phyloP scores from a whole-genome alignment of 129 eudicot genomes.

The Pulicaria dysenterica region DNA sequence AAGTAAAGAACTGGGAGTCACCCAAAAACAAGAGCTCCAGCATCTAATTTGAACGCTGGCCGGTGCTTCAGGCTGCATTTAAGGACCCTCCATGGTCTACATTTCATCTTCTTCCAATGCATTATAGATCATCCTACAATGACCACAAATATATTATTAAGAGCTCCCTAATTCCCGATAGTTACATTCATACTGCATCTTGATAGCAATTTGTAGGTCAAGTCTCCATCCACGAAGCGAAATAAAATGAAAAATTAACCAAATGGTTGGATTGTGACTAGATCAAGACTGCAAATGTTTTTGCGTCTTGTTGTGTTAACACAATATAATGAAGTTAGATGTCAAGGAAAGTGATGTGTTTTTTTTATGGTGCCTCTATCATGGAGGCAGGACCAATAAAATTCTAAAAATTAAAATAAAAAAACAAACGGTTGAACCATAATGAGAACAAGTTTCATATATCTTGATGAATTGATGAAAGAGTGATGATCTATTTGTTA shows the following conservation, averaged over 20 bases:
- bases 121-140: constrained; percentile 67
- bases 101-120: constrained; percentile 77
- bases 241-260: too few species aligned
- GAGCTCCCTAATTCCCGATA: too few species aligned
- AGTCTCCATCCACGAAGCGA: neutral
- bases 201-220: neutral
- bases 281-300: too few species aligned
- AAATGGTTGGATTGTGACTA: too few species aligned
- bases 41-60: neutral
- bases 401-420: neutral
- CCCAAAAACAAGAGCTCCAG: neutral
- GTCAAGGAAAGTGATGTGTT: too few species aligned
- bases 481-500: neutral
- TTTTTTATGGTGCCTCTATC: neutral
- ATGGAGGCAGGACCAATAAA: neutral
- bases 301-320: too few species aligned
- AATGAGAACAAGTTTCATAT: neutral
- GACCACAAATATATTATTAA: neutral
- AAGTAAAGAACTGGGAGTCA: constrained; percentile 3
- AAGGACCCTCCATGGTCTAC: constrained; percentile 4
- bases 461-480: neutral
- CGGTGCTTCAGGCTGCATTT: constrained; percentile 10
- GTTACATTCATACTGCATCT: neutral
- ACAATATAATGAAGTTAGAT: too few species aligned
- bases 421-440: neutral